Base-by-base conservation (phyloP, 2,329 filamentous ascomycete genomes). In the Mycocentrospora acerina region DNA sequence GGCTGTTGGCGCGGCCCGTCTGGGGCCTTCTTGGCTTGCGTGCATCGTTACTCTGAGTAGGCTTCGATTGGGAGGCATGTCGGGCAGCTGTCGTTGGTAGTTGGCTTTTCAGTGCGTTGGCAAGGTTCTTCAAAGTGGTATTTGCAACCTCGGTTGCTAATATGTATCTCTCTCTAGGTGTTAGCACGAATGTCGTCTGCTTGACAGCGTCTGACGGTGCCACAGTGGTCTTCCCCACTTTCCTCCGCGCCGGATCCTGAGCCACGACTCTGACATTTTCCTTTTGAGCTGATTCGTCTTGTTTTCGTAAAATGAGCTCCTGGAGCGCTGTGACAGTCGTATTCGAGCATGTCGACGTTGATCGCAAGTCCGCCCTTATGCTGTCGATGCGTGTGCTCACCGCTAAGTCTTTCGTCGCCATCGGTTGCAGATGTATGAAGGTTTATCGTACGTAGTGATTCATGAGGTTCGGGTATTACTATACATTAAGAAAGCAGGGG, bases 131-230 rank as follows among this genome's bases (percentile, higher is more conserved):
- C 26, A 90, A 72, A 1, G 82, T 76, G 6, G 74, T 72, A 60
- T 90, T 91, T 55, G 89, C 80, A 24, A 88, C 74, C 45, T 89
- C 80, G 0, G 86, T 88, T 10, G 86, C 86, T 24, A 90, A 69
- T 29, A 79, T 73, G 34, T 81, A 82, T 62, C 77, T 81, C 41
- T 88, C 84, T 52, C 77, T 80, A 4, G 72, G 60, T 4, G 76
- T 69, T 19, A 85, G 63, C n/a, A 40, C 31, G 10, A 36, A 37
- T 2, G 52, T n/a, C 4, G 49, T 40, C 31, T 69, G 67, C 34
- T 70, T 69, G 24, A 64, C 62, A 29, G 62, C 63, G 24, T 73
- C 50, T 45, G 64, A 49, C 54, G 57, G 48, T 3, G 49, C 41
- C 43, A 59, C 43, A 26, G 55, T 54, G 24, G 59, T 56, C 17